These are phyloP conservation scores for Penicillium canariense DNA, from an alignment of 495 filamentous ascomycete species.

Conservation along the genomic window DNA sequence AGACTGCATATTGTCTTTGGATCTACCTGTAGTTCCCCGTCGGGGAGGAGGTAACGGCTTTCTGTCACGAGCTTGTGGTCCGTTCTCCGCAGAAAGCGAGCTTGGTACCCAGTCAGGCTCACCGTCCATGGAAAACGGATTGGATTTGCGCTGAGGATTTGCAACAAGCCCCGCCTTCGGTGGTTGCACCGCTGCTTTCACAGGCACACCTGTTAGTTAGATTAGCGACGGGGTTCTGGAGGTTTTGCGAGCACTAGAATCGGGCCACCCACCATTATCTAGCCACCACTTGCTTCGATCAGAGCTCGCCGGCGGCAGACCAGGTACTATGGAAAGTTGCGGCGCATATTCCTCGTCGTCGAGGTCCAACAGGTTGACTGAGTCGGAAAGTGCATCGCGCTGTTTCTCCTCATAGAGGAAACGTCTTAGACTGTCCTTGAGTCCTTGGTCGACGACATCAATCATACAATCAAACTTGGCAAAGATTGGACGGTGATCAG, in stretches of 20 bases:
- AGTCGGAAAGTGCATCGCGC: constrained; percentile 39
- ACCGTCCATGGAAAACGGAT: constrained; percentile 70
- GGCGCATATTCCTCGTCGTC: constrained; percentile 74
- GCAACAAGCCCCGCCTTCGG: constrained; percentile 58
- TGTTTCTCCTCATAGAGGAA: constrained; percentile 70
- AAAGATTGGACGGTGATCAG: constrained; percentile 92
- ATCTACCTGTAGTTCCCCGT: constrained; percentile 2
- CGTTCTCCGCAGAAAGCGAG: background rate
- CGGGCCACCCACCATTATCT: constrained; percentile 58
- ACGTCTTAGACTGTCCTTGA: constrained; percentile 66
- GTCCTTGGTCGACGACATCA: constrained; percentile 69
- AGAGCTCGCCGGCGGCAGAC: constrained; percentile 84
- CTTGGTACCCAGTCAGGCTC: constrained; percentile 72
- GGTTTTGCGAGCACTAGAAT: background rate
- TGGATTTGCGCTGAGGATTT: constrained; percentile 72
- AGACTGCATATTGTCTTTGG: background rate
- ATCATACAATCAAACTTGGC: constrained; percentile 82
- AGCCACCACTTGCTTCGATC: constrained; percentile 94
- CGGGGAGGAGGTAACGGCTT: constrained; percentile 17
- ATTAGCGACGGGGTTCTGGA: constrained; percentile 10
- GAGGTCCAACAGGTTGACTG: constrained; percentile 51
- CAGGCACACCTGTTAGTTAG: constrained; percentile 57
- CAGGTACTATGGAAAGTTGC: constrained; percentile 73
- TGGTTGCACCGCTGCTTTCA: constrained; percentile 65
- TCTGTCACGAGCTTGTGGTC: constrained; percentile 1